A percentile compares a stretch with the other conserved stretches of the same genome.
phyloP scores from a whole-genome alignment of 805 yeast genomes.

The Saturnispora galanensis region DNA sequence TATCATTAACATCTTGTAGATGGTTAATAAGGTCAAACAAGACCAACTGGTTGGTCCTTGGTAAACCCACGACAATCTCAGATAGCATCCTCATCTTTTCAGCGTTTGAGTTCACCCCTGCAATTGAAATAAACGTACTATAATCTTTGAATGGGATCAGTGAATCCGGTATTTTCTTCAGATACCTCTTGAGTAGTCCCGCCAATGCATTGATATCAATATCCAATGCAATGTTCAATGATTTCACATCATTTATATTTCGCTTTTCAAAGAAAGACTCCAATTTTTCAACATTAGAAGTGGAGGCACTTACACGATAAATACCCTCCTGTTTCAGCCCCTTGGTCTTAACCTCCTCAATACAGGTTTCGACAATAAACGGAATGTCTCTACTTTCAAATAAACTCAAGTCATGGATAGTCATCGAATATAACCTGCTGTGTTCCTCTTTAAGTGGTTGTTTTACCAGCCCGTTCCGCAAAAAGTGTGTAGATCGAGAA shows the following conservation, averaged over 20 bases:
- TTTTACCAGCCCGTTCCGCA: slow-evolving; percentile 19
- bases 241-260: slow-evolving; percentile 24
- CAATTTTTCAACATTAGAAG: slow-evolving; percentile 46
- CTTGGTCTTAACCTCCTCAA: slow-evolving; percentile 64
- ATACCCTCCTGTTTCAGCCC: slow-evolving; percentile 80
- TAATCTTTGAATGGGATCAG: slow-evolving; percentile 64
- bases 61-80: slow-evolving; percentile 42
- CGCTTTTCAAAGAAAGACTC: slow-evolving; percentile 28
- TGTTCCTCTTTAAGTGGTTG: no score
- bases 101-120: slow-evolving; percentile 23
- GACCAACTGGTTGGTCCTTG: slow-evolving; percentile 55
- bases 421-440: slow-evolving; percentile 30
- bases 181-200: slow-evolving; percentile 76
- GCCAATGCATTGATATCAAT: slow-evolving; percentile 79
- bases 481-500: slow-evolving; percentile 39
- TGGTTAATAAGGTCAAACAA: slow-evolving; percentile 53
- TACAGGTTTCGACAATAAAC: slow-evolving; percentile 57
- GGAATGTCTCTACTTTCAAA: slow-evolving; percentile 62
- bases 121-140: slow-evolving; percentile 52
- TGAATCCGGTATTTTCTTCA: slow-evolving; percentile 79
- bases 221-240: slow-evolving; percentile 17
- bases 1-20: slow-evolving; percentile 46
- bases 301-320: slow-evolving; percentile 82
- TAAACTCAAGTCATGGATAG: slow-evolving; percentile 53
- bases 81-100: slow-evolving; percentile 35